phyloP scores from a whole-genome alignment of 352 stramenopile species.

The Globisporangium middletonii region DNA sequence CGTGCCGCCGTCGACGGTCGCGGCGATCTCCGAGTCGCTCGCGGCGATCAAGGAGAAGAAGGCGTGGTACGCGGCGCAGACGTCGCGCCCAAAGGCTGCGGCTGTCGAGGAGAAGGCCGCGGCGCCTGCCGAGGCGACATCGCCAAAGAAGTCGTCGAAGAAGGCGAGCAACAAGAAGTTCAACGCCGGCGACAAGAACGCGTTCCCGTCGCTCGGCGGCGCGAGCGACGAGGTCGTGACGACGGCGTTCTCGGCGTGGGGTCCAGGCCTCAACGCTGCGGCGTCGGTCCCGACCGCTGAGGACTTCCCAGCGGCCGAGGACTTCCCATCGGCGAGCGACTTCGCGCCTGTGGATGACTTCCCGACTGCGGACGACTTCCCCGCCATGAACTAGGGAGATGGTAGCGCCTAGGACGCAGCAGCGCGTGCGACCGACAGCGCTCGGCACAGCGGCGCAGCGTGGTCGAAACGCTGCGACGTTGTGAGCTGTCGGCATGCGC shows the following conservation, averaged over 20 bases:
- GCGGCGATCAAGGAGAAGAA: constrained; percentile 96
- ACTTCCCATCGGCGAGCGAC: constrained; percentile 35
- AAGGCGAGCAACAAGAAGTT: constrained; percentile 82
- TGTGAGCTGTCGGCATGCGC: no score
- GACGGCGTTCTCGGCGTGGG: constrained; percentile 32
- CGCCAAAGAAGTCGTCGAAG: constrained; percentile 50
- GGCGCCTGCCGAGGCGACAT: constrained; percentile 22
- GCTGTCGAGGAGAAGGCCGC: constrained; percentile 24
- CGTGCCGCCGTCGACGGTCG: constrained; percentile 82
- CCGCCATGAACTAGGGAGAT: constrained; percentile 28
- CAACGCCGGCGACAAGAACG: constrained; percentile 66
- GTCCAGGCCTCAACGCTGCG: constrained; percentile 45
- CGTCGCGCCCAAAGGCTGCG: constrained; percentile 26
- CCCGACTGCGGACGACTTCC: constrained; percentile 18
- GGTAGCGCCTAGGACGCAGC: constrained; percentile 6
- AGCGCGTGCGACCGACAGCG: constrained; percentile 2
- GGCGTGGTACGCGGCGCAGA: constrained; percentile 76
- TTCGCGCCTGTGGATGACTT: constrained; percentile 25
- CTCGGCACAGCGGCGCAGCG: no score
- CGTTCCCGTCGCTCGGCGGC: constrained; percentile 76
- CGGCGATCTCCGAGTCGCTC: constrained; percentile 82
- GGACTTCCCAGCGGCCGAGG: constrained; percentile 28
- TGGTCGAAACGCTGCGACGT: no score
- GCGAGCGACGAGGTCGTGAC: constrained; percentile 24
- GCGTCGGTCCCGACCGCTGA: constrained; percentile 23